Evolutionary conservation across 192 early-diverging fungal species (phyloP).

Genomic region (Podila clonocystis): DNA sequence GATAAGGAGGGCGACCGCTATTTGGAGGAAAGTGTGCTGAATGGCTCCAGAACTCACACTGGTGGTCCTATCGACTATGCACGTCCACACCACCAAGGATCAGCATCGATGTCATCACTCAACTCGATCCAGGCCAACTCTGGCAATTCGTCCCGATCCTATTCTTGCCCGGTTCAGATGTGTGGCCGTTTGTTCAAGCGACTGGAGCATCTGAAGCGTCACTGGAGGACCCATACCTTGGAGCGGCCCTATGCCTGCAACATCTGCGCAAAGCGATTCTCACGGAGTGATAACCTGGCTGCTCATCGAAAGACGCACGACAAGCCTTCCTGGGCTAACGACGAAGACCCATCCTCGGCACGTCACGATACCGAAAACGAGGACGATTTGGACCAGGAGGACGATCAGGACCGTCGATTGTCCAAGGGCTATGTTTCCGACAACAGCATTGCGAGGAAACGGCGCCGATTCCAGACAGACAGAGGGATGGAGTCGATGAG

Average conservation of each 20-base stretch:
- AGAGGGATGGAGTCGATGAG: conserved; percentile 50
- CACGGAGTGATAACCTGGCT: conserved; percentile 65
- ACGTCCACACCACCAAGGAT: conserved; percentile 40
- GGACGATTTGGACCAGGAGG: conserved; percentile 31
- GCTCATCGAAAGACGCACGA: conserved; percentile 70
- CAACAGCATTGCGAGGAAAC: conserved; percentile 32
- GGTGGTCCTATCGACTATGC: conserved; percentile 11
- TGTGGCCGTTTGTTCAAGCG: conserved; percentile 67
- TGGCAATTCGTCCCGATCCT: conserved; percentile 47
- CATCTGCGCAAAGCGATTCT: conserved; percentile 65
- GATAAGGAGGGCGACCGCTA: conserved; percentile 26
- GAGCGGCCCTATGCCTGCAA: conserved; percentile 66
- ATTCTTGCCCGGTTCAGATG: conserved; percentile 60
- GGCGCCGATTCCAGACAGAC: conserved; percentile 28
- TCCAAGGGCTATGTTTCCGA: conserved; percentile 45
- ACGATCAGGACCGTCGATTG: conserved; percentile 27
- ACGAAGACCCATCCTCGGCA: conserved; percentile 39
- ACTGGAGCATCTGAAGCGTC: conserved; percentile 66
- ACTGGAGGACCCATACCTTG: conserved; percentile 67
- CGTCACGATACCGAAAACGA: conserved; percentile 12
- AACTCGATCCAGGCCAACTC: conserved; percentile 18
- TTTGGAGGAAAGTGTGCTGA: conserved; percentile 12
- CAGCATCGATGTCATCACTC: conserved; percentile 40
- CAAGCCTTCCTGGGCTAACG: conserved; percentile 43
- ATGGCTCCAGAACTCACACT: not conserved